Evolutionary conservation across 2,329 filamentous ascomycete genomes (phyloP), one percentile per base, ranked within the genome.

Genomic region (Dactylellina haptotyla): DNA sequence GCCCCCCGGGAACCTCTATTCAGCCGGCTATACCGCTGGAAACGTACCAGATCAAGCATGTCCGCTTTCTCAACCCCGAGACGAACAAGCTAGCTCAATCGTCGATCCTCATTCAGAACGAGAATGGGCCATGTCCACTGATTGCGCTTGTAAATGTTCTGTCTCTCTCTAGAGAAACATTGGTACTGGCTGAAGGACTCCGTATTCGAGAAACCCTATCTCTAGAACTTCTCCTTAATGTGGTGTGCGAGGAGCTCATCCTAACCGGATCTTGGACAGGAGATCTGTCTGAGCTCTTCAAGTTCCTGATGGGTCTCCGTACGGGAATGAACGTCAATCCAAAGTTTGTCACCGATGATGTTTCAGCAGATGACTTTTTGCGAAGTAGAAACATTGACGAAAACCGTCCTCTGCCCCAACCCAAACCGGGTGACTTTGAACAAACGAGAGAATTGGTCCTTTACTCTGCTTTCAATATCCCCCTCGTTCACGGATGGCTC

Each of bases 291-390:
- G 93, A 97, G 70, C 84, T 99, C 0, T 96, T 97, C 80, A 85
- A 86, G 4, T 99, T 99, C 79, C 83, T 99, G 1, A 87, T 95
- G 65, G 91, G 92, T 46, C 83, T 99, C 1, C 92, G 97, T 77
- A 98, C 93, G 0, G 95, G 95, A 37, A 97, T 99, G 91, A 99
- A 98, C 78, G 94, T 98, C 66, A 99, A 99, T 76, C 95, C 95
- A 1, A 88, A 90, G 18, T 95, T 97, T 75, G 85, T 96, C 5
- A 79, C 82, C 5, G 83, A 85, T 12, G 80, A 83, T 18, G 79
- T 83, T 28, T 81, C 78, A 62, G 20, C 72, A 2, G 77, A 77
- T 14, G 79, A 80, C 50, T 74, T 74, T 30, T 34, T 74, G 16
- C 50, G 61, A 16, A 67, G 70, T 20, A 57, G 57, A 48, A 74